phyloP scores from a whole-genome alignment of 2,329 filamentous ascomycete species.

The Aspergillus vadensis region DNA sequence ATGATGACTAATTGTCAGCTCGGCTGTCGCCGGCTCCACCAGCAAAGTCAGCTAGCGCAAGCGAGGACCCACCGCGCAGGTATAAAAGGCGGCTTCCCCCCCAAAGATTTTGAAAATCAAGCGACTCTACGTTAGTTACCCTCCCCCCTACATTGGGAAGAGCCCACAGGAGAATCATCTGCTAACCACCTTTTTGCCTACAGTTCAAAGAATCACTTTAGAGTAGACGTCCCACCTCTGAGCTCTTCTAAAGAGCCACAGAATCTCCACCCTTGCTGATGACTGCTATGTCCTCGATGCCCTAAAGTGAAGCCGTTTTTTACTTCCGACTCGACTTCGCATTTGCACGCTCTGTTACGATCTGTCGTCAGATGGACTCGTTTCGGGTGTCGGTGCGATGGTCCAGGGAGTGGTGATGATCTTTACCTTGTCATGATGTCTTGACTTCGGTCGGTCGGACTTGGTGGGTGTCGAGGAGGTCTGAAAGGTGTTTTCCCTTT shows the following conservation, averaged over 20 bases:
- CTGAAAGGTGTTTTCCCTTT: conserved; percentile 69
- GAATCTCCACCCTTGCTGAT: conserved; percentile 93
- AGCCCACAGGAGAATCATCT: neutral
- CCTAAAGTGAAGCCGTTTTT: conserved; percentile 78
- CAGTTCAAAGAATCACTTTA: conserved; percentile 87
- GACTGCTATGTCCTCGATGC: conserved; percentile 79
- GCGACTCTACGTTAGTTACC: conserved; percentile 47
- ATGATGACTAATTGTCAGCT: too few relatives aligned
- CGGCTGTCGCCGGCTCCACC: too few relatives aligned
- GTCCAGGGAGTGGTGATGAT: conserved; percentile 93
- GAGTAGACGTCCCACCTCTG: conserved; percentile 91
- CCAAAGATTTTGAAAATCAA: conserved; percentile 39
- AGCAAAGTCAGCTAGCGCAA: too few relatives aligned
- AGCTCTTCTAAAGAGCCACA: conserved; percentile 91
- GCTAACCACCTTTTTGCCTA: conserved; percentile 25
- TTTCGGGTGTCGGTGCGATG: conserved; percentile 49
- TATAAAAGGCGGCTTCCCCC: conserved; percentile 25
- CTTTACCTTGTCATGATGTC: conserved; percentile 73
- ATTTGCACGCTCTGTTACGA: conserved; percentile 19
- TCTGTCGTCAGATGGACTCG: conserved; percentile 24
- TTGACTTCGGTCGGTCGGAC: conserved; percentile 74
- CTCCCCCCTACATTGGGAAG: conserved; percentile 27
- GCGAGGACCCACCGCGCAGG: too few relatives aligned
- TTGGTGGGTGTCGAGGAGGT: conserved; percentile 86
- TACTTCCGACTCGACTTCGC: conserved; percentile 47